phyloP scores from a whole-genome alignment of 257 asterid genomes.

The Capsicum pubescens region DNA sequence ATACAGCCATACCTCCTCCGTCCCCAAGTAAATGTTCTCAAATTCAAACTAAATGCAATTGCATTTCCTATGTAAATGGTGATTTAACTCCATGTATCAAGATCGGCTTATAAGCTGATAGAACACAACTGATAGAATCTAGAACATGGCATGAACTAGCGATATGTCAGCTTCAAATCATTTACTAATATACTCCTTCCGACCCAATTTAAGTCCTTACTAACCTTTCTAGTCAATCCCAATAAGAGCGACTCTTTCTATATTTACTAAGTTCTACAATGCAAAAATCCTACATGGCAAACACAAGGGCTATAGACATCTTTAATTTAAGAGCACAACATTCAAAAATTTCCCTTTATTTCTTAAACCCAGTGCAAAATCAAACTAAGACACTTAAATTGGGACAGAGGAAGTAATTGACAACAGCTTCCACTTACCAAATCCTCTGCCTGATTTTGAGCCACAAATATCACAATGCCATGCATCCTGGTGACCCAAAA shows the following conservation, averaged over 20 bases:
- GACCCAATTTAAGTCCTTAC: too few relatives aligned
- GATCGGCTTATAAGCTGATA: not conserved
- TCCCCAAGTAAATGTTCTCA: not conserved
- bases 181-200: too few relatives aligned
- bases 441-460: conserved; percentile 98
- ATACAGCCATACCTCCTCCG: not conserved
- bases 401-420: not conserved
- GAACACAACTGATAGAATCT: not conserved
- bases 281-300: too few relatives aligned
- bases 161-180: conserved; percentile 21
- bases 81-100: not conserved
- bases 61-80: not conserved
- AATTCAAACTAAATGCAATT: not conserved
- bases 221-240: too few relatives aligned
- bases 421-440: conserved; percentile 62
- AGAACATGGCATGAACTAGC: not conserved
- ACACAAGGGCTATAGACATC: too few relatives aligned
- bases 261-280: too few relatives aligned
- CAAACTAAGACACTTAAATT: too few relatives aligned
- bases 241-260: too few relatives aligned
- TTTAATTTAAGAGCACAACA: too few relatives aligned
- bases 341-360: too few relatives aligned
- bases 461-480: conserved; percentile 98
- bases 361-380: too few relatives aligned
- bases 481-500: conserved; percentile 61